Evolutionary conservation across 2,329 filamentous ascomycete species (phyloP), one percentile per base, ranked within the genome.

Genomic region (Thielaviopsis populi): DNA sequence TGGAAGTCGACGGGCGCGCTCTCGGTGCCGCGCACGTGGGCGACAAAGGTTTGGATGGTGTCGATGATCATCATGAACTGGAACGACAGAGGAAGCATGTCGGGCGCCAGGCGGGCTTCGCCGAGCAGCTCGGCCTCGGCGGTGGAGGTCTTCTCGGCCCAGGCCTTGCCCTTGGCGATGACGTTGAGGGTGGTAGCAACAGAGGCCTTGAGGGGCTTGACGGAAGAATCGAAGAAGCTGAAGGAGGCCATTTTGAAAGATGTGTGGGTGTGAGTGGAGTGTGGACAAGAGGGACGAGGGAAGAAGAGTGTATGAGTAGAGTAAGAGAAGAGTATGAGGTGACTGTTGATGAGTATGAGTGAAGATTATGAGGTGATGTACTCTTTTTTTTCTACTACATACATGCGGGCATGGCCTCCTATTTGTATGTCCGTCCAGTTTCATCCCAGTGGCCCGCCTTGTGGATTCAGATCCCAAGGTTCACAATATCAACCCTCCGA

Each of bases 61-160:
- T 59, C 27, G 41, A 50, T 43, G 62, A 56, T 2, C n/a, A 64
- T 37, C 62, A 53, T 46, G 33, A 66, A 54, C 64, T 76, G 74
- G 69, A 73, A 73, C 42, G 61, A 66, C 22, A 76, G 69, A 15
- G 73, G 72, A 15, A 68, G 67, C 72, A 75, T 75, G 69, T 75
- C 74, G 1, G 70, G 68, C 50, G 65, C 48, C 1, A 76, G 69
- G 3, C 68, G 65, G 24, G 70, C 68, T 17, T 66, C 56, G 30
- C 54, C 40, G 24, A 66, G 24, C 24, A 63, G 59, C 33, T 30
- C 53, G n/a, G 64, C 53, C 22, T 64, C 41, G 24, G 48, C 3
- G 10, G 41, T 56, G 33, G 54, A 43, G 40, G 33, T 61, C 42
- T 60, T 56, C 30, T 59, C 24, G 37, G 50, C 37, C 24, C 40